phyloP scores from a whole-genome alignment of 768 basidiomycete species.

The Termitomyces eurrhizus region DNA sequence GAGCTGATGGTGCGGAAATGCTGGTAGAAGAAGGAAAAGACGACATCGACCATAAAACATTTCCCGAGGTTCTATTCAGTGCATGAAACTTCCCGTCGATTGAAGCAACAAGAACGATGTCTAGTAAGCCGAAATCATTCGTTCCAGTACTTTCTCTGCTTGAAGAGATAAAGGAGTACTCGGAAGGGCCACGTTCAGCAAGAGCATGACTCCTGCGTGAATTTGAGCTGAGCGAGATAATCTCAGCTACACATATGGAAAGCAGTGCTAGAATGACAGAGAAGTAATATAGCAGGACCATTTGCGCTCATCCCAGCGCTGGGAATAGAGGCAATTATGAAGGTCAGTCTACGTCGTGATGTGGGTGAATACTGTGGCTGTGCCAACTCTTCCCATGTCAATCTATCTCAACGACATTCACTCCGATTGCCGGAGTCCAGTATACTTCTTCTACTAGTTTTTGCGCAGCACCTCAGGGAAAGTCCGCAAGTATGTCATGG shows the following conservation, averaged over 20 bases:
- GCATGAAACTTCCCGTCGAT: slow-evolving; percentile 96
- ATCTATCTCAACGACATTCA: not conserved
- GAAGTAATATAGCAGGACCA: slow-evolving; percentile 28
- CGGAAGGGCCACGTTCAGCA: slow-evolving; percentile 19
- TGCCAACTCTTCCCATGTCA: not conserved
- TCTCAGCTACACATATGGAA: slow-evolving; percentile 27
- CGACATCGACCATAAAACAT: slow-evolving; percentile 85
- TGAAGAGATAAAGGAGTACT: slow-evolving; percentile 19
- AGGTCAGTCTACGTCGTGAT: not conserved
- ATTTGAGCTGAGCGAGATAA: slow-evolving; percentile 24
- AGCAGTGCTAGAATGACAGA: slow-evolving; percentile 23
- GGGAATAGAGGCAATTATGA: slow-evolving; percentile 1
- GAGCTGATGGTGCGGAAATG: slow-evolving; percentile 43
- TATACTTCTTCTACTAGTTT: not conserved
- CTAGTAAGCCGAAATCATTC: slow-evolving; percentile 61
- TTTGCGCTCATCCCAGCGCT: slow-evolving; percentile 27
- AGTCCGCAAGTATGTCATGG: not conserved
- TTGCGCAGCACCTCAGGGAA: not conserved
- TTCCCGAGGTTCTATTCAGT: slow-evolving; percentile 81
- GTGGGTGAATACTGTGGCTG: slow-evolving; percentile 4
- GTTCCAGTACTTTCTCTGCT: slow-evolving; percentile 17
- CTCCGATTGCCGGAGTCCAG: not conserved
- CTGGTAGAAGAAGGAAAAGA: slow-evolving; percentile 43
- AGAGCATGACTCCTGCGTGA: slow-evolving; percentile 22
- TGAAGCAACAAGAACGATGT: slow-evolving; percentile 86